phyloP scores from a whole-genome alignment of 352 stramenopile species.

The Phytophthora sp. region DNA sequence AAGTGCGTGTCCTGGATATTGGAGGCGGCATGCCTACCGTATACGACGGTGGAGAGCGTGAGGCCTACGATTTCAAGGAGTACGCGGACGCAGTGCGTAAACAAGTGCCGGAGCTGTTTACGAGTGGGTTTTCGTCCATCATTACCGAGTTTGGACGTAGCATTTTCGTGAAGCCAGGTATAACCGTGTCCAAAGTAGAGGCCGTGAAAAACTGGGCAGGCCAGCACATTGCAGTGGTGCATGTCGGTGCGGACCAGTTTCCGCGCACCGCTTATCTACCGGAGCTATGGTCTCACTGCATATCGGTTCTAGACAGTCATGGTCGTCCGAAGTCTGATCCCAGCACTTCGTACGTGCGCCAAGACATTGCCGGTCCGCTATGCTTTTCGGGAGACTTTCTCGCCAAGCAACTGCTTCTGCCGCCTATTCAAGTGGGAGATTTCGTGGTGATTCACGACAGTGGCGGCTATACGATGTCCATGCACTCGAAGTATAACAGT shows the following conservation, averaged over 20 bases:
- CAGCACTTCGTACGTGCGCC: slow-evolving; percentile 48
- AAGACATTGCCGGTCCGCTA: slow-evolving; percentile 91
- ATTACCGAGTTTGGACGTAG: slow-evolving; percentile 93
- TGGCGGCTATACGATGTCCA: slow-evolving; percentile 89
- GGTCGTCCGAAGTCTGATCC: slow-evolving; percentile 52
- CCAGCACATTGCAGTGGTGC: slow-evolving; percentile 84
- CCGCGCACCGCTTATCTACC: slow-evolving; percentile 88
- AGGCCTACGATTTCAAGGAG: slow-evolving; percentile 80
- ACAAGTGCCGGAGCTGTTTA: slow-evolving; percentile 85
- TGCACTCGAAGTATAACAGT: slow-evolving; percentile 92
- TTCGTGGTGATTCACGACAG: slow-evolving; percentile 88
- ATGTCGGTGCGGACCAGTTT: slow-evolving; percentile 92
- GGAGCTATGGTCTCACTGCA: slow-evolving; percentile 82
- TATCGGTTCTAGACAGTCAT: slow-evolving; percentile 67
- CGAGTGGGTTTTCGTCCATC: slow-evolving; percentile 74
- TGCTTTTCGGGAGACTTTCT: slow-evolving; percentile 94
- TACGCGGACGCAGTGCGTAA: slow-evolving; percentile 78
- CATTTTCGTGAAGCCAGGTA: slow-evolving; percentile 87
- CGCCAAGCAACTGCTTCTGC: slow-evolving; percentile 72
- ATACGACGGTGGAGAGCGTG: slow-evolving; percentile 74
- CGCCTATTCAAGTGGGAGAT: slow-evolving; percentile 77
- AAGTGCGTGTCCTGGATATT: slow-evolving; percentile 89
- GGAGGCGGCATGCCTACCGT: slow-evolving; percentile 91
- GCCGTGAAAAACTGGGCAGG: slow-evolving; percentile 87
- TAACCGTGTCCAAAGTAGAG: slow-evolving; percentile 90